Evolutionary conservation across 2,329 filamentous ascomycete species (phyloP), one percentile per base, ranked within the genome.

Genomic region (Pseudogymnoascus sp.): DNA sequence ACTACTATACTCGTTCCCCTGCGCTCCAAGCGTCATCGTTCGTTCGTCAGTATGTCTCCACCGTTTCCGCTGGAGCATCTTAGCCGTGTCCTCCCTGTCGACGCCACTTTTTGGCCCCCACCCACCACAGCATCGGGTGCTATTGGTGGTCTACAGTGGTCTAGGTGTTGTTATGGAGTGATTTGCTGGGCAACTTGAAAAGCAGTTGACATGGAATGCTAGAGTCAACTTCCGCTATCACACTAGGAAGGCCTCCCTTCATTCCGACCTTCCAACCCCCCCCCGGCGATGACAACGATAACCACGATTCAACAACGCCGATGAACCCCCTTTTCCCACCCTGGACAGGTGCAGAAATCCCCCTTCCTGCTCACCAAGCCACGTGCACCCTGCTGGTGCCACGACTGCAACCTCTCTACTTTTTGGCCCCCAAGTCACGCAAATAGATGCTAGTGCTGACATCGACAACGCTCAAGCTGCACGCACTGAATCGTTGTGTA

Each of bases 361-460:
- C n/a, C 6, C n/a, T 12, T 57, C n/a, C 29, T 34, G 47, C n/a
- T 14, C 29, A 31, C 23, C 26, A 31, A 18, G 26, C 47, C 26
- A 57, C 47, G 47, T 57, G 47, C n/a, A 18, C n/a, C 8, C 23
- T 26, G 14, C 4, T 23, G 42, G n/a, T 57, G n/a, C n/a, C 47
- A 57, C 29, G 47, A 57, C 47, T 57, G 26, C 4, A 16, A 10
- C n/a, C 29, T 34, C 29, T 6, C n/a, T 18, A 5, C 34, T 57
- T 57, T 57, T 57, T 57, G 47, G 47, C n/a, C 47, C 47, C 47
- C 26, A 57, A 57, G 26, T 34, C 47, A 57, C 21, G 47, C n/a
- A 57, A 57, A 57, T 57, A 34, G 26, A 57, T 57, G 29, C 29
- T 57, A 57, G 51, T 57, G 51, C 51, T 57, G 47, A 57, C 47